Evolutionary conservation across 2,329 filamentous ascomycete species (phyloP), one percentile per base, ranked within the genome.

Genomic region (Aspergillus persii): DNA sequence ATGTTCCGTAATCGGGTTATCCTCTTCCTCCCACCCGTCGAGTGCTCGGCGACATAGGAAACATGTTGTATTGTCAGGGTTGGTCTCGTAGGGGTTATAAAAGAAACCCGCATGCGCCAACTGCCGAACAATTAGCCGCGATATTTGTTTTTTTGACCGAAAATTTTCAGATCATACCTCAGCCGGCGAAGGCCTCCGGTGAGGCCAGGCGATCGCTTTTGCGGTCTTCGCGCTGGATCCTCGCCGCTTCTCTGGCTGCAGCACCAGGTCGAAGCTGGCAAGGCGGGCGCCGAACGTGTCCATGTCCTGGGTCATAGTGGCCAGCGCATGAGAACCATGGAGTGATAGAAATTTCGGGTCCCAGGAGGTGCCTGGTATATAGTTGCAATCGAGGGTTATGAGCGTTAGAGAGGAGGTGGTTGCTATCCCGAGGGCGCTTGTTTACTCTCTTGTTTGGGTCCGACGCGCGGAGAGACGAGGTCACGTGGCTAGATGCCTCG

Each of bases 41-140:
- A 99, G 83, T 57, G 88, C 86, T 72, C 91, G 90, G 62, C 86
- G 81, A 78, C 95, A 99, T 41, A 92, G 82, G 75, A 96, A 98
- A 75, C 95, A 99, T 66, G 86, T 85, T 51, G 91, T 91, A 74
- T 98, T 98, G 75, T 99, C 95, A 41, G 88, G 88, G 69, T 87
- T 90, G 50, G 86, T 83, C 54, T 85, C 81, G 12, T 85, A 86
- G 2, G 95, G 94, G 61, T 88, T 85, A 78, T 91, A 98, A 78
- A 89, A 95, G 79, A 99, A 96, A 41, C 95, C 95, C 58, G 95
- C 94, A 70, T 86, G 87, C 4, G 95, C 94, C 68, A 99, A 88
- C 90, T 96, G 71, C 49, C 51, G 12, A 30, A 27, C 36, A 47
- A 47, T 18, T 51, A 50, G 49, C 49, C 3, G 27, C 26, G 27